These are phyloP conservation scores for Suhomyces ambrosiae DNA, from an alignment of 1,139 yeast species.

Conservation along the genomic window DNA sequence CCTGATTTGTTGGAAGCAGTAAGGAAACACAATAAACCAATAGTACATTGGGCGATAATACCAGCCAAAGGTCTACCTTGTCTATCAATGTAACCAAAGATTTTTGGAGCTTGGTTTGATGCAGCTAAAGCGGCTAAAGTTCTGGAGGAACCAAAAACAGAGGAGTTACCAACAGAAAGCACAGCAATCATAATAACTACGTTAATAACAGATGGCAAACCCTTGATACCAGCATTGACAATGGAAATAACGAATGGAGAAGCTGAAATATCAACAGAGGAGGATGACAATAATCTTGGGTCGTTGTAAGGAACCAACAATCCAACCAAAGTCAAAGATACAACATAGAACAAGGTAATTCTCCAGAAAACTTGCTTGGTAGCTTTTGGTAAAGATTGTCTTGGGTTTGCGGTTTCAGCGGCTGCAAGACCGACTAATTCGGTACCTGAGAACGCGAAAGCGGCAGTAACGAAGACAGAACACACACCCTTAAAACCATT, in stretches of 20 bases:
- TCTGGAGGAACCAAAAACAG: constrained; percentile 77
- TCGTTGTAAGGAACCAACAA: constrained; percentile 68
- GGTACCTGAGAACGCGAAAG: constrained; percentile 45
- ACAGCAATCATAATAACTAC: constrained; percentile 30
- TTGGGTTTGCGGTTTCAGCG: constrained; percentile 47
- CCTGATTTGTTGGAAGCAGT: constrained; percentile 38
- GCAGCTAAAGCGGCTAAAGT: constrained; percentile 80
- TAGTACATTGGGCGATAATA: constrained; percentile 51
- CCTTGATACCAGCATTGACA: constrained; percentile 26
- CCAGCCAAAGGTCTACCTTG: constrained; percentile 75
- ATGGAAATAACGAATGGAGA: constrained; percentile 71
- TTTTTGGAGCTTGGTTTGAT: constrained; percentile 77
- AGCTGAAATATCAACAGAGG: constrained; percentile 57
- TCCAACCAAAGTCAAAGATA: constrained; percentile 62
- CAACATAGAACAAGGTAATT: constrained; percentile 62
- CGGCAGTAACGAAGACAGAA: constrained; percentile 45
- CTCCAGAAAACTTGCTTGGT: constrained; percentile 76
- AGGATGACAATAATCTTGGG: constrained; percentile 46
- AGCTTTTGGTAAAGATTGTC: constrained; percentile 66
- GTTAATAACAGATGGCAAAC: constrained; percentile 29
- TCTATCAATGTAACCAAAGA: constrained; percentile 73
- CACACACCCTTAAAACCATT: constrained; percentile 48
- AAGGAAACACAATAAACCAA: constrained; percentile 44
- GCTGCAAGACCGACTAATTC: constrained; percentile 54
- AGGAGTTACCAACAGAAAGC: constrained; percentile 32